Percentiles rank a stretch among this genome's conserved stretches.
These are phyloP conservation scores for Lepidium didymum DNA, from an alignment of 345 rosid species.

Conservation along the genomic window DNA sequence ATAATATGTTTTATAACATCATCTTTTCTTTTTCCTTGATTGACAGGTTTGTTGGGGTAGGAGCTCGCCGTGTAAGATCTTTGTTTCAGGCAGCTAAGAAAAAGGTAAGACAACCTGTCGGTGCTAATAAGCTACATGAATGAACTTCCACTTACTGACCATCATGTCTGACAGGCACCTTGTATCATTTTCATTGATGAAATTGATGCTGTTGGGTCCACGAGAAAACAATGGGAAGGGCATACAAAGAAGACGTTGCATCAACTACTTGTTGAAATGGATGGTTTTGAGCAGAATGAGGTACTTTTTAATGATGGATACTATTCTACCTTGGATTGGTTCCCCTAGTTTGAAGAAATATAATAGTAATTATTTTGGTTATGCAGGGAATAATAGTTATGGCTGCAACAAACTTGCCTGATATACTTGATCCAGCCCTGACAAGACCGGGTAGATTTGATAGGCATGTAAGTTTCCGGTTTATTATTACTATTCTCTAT, in stretches of 20 bases:
- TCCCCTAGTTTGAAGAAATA: neutral
- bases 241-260: slow-evolving; percentile 99
- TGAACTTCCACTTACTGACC: neutral
- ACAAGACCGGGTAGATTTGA: slow-evolving; percentile 99
- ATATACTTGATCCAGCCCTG: slow-evolving; percentile 98
- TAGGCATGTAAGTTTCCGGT: slow-evolving; percentile 77
- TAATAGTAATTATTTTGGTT: slow-evolving; percentile 7
- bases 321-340: neutral
- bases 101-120: slow-evolving; percentile 44
- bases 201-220: slow-evolving; percentile 97
- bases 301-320: slow-evolving; percentile 27
- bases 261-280: slow-evolving; percentile 98
- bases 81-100: slow-evolving; percentile 96
- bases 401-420: slow-evolving; percentile 99
- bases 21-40: slow-evolving; percentile 11
- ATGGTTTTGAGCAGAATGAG: slow-evolving; percentile 99
- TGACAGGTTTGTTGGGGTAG: slow-evolving; percentile 98
- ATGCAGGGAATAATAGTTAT: slow-evolving; percentile 89
- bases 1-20: neutral
- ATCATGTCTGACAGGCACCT: slow-evolving; percentile 61
- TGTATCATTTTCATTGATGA: slow-evolving; percentile 98
- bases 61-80: slow-evolving; percentile 94
- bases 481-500: neutral
- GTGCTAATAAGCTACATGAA: neutral
- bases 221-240: slow-evolving; percentile 98